A percentile compares a stretch with the other conserved stretches of the same genome.
These are phyloP conservation scores for Wickerhamomyces hampshirensis DNA, from an alignment of 805 yeast species.

Conservation along the genomic window DNA sequence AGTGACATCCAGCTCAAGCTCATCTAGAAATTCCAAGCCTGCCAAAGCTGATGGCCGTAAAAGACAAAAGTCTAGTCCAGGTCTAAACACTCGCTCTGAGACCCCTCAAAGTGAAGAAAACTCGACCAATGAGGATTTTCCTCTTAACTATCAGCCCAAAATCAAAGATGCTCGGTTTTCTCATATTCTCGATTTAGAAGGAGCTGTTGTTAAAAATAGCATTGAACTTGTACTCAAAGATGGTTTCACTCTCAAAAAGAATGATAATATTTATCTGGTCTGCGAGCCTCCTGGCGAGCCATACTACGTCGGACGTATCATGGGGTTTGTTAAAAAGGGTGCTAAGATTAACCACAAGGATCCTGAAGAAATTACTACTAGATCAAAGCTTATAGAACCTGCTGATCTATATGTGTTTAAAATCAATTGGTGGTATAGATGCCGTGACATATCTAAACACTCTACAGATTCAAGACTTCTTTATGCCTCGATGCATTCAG, in stretches of 20 bases:
- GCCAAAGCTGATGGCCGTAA: not conserved
- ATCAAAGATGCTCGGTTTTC: constrained; percentile 25
- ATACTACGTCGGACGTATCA: constrained; percentile 78
- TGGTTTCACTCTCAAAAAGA: constrained; percentile 21
- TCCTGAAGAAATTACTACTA: constrained; percentile 13
- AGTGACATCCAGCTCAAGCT: too few species aligned
- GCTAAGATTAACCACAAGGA: too few species aligned
- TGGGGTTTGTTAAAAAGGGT: constrained; percentile 58
- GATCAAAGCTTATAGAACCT: constrained; percentile 24
- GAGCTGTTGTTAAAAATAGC: constrained; percentile 30
- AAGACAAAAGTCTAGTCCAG: not conserved
- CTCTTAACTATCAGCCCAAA: constrained; percentile 23
- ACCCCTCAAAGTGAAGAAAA: not conserved
- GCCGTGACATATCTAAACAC: constrained; percentile 71
- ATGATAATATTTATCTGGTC: constrained; percentile 73
- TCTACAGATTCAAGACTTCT: constrained; percentile 68
- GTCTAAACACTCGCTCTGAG: not conserved
- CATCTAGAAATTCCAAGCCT: constrained; percentile 11
- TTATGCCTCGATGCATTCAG: constrained; percentile 83
- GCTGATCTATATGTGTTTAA: constrained; percentile 55
- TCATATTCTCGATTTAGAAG: constrained; percentile 32
- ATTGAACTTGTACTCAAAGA: constrained; percentile 15
- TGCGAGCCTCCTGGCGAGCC: constrained; percentile 96
- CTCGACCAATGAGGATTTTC: constrained; percentile 14
- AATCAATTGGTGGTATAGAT: constrained; percentile 90